Base-by-base conservation (phyloP, 345 rosid species). In the Rhodamnia rubescens region DNA sequence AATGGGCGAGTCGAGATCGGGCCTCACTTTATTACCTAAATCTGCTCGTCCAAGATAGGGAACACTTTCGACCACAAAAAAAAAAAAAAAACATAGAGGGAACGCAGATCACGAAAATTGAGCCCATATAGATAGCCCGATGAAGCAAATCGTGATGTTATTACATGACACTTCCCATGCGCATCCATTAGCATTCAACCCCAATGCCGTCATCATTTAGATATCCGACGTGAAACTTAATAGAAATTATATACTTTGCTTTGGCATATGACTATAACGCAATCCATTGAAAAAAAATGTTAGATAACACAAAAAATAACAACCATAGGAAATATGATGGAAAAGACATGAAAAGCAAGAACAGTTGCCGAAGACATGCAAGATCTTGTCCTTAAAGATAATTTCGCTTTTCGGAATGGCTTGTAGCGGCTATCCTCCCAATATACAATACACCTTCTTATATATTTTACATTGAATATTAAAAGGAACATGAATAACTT, bases 121-220 rank as follows among this genome's bases (percentile, higher is more conserved):
- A 29, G 32, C 74, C 40, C 7, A 4, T 16, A 59, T 18, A 14
- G 15, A 36, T 36, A 36, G 74, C 40, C 14, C 7, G 10, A 16
- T 5, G 20, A 8, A 20, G 4, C 10, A 5, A 4, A 14, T 3
- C 1, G 10, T 27, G 10, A 10, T 27, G 14, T 27, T 18, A 53
- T 61, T 36, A 14, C 7, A 14, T 7, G 3, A 14, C 74, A 7
- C 40, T 14, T 61, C 40, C 4, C 20, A 27, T 27, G 40, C 13
- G 16, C 36, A 59, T 59, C 10, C 0, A 14, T 27, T 14, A 14
- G 16, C 40, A 14, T 20, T 59, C 1, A 10, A 4, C 7, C 74
- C 0, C 0, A 6, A 9, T 27, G 20, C 10, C 8, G 7, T 59
- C 29, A 0, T 8, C 5, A 59, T 59, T 59, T 27, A 15, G 27